These are phyloP conservation scores for Porcisia deanei DNA, from an alignment of 208 protist genomes.

Conservation along the genomic window DNA sequence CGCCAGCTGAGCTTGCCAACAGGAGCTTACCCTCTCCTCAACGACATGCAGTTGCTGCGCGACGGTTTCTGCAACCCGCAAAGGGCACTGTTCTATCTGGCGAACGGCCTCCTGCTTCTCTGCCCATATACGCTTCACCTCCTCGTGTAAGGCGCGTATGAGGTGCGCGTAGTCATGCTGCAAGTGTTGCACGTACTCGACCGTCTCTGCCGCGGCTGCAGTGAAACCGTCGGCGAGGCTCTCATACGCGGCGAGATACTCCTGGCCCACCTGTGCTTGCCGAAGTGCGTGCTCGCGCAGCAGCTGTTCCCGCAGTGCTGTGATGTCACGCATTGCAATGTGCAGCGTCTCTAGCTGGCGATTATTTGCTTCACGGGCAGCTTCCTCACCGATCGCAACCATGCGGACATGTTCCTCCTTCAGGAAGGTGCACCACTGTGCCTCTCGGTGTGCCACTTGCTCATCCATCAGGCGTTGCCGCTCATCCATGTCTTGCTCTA, in stretches of 20 bases:
- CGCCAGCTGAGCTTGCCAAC: conserved; percentile 31
- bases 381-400: conserved; percentile 16
- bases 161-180: conserved; percentile 34
- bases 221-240: conserved; percentile 31
- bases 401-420: conserved; percentile 34
- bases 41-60: conserved; percentile 17
- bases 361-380: conserved; percentile 9
- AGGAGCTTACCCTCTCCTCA: conserved; percentile 24
- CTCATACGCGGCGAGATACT: conserved; percentile 38
- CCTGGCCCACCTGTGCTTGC: conserved; percentile 38
- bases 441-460: conserved; percentile 35
- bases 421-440: conserved; percentile 31
- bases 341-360: conserved; percentile 52
- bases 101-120: conserved; percentile 34
- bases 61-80: conserved; percentile 9
- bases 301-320: conserved; percentile 43
- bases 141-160: conserved; percentile 31
- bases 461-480: conserved; percentile 36
- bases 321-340: conserved; percentile 59
- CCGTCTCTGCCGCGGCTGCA: conserved; percentile 23
- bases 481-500: conserved; percentile 46
- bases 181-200: conserved; percentile 30
- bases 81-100: background rate
- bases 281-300: conserved; percentile 37
- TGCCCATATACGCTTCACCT: conserved; percentile 22